Percentiles rank a stretch among this genome's conserved stretches.
These are phyloP conservation scores for Acrocalymma vagum DNA, from an alignment of 2,329 filamentous ascomycete species.

Conservation along the genomic window DNA sequence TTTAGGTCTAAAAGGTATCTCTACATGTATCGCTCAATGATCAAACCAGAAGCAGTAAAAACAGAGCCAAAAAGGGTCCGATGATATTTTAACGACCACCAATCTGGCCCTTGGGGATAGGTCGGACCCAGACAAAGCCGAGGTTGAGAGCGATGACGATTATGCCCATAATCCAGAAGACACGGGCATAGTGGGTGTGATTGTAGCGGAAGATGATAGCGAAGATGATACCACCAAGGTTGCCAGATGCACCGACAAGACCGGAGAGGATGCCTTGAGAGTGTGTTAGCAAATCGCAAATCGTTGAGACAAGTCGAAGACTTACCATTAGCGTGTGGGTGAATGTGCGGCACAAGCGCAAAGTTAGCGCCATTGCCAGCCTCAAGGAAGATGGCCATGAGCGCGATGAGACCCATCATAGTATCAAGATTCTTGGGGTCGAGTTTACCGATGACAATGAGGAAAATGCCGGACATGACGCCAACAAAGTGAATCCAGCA, in stretches of 20 bases:
- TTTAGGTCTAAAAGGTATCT: too few species aligned
- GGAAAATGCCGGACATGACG: slow-evolving; percentile 65
- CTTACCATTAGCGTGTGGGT: slow-evolving; percentile 80
- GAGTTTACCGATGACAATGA: slow-evolving; percentile 69
- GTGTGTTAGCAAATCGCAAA: slow-evolving; percentile 17
- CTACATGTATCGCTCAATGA: too few species aligned
- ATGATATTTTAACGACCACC: slow-evolving; percentile 51
- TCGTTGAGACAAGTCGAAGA: neutral
- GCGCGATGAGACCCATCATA: slow-evolving; percentile 79
- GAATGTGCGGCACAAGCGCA: slow-evolving; percentile 84
- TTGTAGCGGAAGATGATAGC: slow-evolving; percentile 83
- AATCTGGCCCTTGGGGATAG: slow-evolving; percentile 63
- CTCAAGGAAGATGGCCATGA: slow-evolving; percentile 83
- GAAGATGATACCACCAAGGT: slow-evolving; percentile 85
- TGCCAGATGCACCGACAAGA: slow-evolving; percentile 80
- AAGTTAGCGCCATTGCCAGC: slow-evolving; percentile 89
- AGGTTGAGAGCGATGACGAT: slow-evolving; percentile 77
- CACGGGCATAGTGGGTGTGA: slow-evolving; percentile 71
- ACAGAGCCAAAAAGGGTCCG: too few species aligned
- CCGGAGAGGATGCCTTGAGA: slow-evolving; percentile 70
- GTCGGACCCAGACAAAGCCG: slow-evolving; percentile 69
- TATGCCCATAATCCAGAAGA: slow-evolving; percentile 83
- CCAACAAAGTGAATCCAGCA: slow-evolving; percentile 65
- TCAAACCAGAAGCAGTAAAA: neutral
- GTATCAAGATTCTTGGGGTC: slow-evolving; percentile 69